These are phyloP conservation scores for Boletellus emodensis DNA, from an alignment of 768 basidiomycete species.

Conservation along the genomic window DNA sequence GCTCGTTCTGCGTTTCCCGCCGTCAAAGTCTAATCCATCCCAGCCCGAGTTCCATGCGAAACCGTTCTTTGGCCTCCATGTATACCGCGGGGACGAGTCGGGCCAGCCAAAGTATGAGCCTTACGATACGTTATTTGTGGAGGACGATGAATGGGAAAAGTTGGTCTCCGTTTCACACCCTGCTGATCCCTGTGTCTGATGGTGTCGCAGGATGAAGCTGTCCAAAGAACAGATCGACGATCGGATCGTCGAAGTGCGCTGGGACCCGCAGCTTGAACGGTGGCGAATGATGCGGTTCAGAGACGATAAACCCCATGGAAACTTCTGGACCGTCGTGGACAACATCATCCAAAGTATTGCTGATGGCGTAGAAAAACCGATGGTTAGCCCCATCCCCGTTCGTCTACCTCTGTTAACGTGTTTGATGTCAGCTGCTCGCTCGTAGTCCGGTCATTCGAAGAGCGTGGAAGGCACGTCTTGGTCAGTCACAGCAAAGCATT, in stretches of 20 bases:
- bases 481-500: conserved; percentile 31
- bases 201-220: conserved; percentile 64
- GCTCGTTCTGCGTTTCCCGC: conserved; percentile 90
- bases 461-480: conserved; percentile 69
- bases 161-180: conserved; percentile 38
- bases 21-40: conserved; percentile 44
- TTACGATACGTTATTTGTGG: conserved; percentile 82
- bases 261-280: conserved; percentile 61
- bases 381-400: conserved; percentile 45
- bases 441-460: conserved; percentile 60
- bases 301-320: conserved; percentile 92
- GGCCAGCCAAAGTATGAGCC: conserved; percentile 63
- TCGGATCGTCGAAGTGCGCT: conserved; percentile 89
- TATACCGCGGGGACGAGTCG: conserved; percentile 71
- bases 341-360: conserved; percentile 88
- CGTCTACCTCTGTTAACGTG: conserved; percentile 9
- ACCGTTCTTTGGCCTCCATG: conserved; percentile 79
- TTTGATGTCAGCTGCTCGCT: conserved; percentile 55
- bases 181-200: conserved; percentile 1
- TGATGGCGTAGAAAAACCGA: conserved; percentile 89
- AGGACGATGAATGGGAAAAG: conserved; percentile 92
- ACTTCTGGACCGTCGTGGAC: conserved; percentile 79
- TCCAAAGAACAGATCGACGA: conserved; percentile 89
- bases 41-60: conserved; percentile 81
- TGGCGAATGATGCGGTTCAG: conserved; percentile 95